Base-by-base conservation (phyloP, 768 basidiomycete species). In the Polyporus arcularius region DNA sequence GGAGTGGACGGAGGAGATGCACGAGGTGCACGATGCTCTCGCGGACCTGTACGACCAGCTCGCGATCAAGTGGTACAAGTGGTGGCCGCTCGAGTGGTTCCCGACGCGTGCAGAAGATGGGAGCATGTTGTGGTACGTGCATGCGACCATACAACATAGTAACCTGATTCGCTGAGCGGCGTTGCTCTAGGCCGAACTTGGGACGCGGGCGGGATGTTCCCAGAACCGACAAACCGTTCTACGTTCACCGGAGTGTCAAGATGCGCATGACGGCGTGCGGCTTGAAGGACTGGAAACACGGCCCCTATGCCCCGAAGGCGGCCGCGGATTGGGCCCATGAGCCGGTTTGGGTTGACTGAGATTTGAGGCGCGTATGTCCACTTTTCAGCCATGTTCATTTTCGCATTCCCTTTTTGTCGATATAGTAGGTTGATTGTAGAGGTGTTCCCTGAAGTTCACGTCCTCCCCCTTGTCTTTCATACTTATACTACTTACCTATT, bases 31-130 rank as follows among this genome's bases (percentile, higher is more conserved):
- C 3, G 90, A 91, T 64, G 82, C 84, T 4, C 55, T 87, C 12
- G 75, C 75, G 52, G 75, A 74, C 0, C 68, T 78, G 4, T 83
- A 85, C 59, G 89, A 91, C 71, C 80, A 88, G 74, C 78, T 91
- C 32, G 63, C 70, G n/a, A 65, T 77, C 4, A 60, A 72, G 26
- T 74, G 64, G 52, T 52, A 50, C 0, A 35, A 35, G 35, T 91
- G 89, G 90, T 91, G 90, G 89, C 63, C 85, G 28, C 72, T 92
- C 35, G 89, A 92, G 70, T 57, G 77, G 8, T 18, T 78, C 28
- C 76, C 75, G 42, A 56, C 72, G 35, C 46, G 26, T 26, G 28
- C 21, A 28, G 28, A 26, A 11, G 28, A 18, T 28, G 46, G 46
- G 21, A 48, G 21, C 14, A 54, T 72, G 40, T 53, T 43, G 50